These are phyloP conservation scores for Aurantiochytrium sp. DNA, from an alignment of 108 stramenopile genomes.

Conservation along the genomic window DNA sequence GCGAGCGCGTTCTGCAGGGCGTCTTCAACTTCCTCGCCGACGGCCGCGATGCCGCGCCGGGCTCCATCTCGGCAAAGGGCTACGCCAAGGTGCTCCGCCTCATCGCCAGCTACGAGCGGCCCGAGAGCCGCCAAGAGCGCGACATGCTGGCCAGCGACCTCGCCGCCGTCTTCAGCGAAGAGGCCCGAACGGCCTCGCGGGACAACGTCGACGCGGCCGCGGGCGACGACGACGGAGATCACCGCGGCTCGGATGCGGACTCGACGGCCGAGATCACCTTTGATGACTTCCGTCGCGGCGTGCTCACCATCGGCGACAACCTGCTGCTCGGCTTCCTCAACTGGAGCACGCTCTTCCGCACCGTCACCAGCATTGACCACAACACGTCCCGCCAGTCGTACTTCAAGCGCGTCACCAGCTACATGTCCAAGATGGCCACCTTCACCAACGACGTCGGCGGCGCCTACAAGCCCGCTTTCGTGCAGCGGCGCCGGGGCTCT, in stretches of 20 bases:
- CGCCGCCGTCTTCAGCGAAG: not conserved
- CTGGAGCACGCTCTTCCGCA: not conserved
- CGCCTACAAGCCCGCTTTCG: not conserved
- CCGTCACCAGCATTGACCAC: not conserved
- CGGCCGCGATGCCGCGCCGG: not conserved
- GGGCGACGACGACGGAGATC: too few species aligned
- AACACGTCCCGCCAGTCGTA: not conserved
- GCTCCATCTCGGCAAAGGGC: not conserved
- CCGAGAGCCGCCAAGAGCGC: not conserved
- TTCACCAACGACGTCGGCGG: not conserved
- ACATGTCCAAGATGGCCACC: not conserved
- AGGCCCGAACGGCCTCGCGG: not conserved
- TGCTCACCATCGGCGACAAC: not conserved
- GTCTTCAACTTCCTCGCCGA: not conserved
- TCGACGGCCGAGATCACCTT: not conserved
- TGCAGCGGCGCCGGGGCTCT: too few species aligned
- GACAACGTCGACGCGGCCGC: not conserved
- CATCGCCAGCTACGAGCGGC: not conserved
- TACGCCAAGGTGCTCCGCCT: not conserved
- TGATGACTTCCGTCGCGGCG: not conserved
- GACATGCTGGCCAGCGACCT: not conserved
- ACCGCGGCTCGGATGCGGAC: too few species aligned
- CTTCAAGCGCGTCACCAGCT: not conserved
- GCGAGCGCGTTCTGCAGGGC: constrained; percentile 9
- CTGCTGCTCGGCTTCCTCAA: not conserved